Percentiles rank a stretch among this genome's conserved stretches.
phyloP scores from a whole-genome alignment of 2,329 filamentous ascomycete genomes.

The Talaromyces sp. region DNA sequence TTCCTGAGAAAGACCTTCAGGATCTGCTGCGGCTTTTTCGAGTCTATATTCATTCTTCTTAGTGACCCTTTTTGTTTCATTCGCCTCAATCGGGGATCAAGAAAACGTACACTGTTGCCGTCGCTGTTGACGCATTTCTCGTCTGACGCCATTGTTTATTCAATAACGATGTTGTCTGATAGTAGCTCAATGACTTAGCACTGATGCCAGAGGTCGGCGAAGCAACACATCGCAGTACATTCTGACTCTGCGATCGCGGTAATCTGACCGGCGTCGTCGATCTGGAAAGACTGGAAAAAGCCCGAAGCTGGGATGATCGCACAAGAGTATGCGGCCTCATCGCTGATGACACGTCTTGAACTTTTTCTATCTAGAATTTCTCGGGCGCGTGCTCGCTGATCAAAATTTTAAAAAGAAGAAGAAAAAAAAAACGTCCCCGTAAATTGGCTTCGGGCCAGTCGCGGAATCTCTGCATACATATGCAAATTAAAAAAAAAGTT shows the following conservation, averaged over 20 bases:
- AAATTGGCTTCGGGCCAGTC: not conserved
- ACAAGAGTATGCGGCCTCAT: conserved; percentile 39
- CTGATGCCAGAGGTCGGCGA: conserved; percentile 29
- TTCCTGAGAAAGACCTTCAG: conserved; percentile 53
- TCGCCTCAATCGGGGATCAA: not conserved
- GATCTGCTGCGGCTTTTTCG: conserved; percentile 52
- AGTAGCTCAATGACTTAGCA: conserved; percentile 18
- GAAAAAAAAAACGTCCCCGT: not conserved
- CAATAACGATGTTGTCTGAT: conserved; percentile 13
- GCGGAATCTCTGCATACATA: not conserved
- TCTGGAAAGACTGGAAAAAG: conserved; percentile 31
- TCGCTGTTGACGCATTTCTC: conserved; percentile 37
- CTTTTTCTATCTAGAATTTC: not conserved
- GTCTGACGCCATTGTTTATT: conserved; percentile 38
- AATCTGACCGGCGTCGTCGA: conserved; percentile 23
- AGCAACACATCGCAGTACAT: conserved; percentile 35
- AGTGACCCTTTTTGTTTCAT: not conserved
- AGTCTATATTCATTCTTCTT: not conserved
- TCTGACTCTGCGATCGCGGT: conserved; percentile 26
- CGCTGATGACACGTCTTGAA: conserved; percentile 15
- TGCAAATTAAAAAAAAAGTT: conserved; percentile 10
- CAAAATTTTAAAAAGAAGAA: too few relatives aligned
- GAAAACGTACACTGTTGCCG: conserved; percentile 27
- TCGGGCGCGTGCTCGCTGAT: not conserved
- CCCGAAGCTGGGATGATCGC: conserved; percentile 31